These are phyloP conservation scores for Candida khao-thaluensis DNA, from an alignment of 805 yeast genomes.

Conservation along the genomic window DNA sequence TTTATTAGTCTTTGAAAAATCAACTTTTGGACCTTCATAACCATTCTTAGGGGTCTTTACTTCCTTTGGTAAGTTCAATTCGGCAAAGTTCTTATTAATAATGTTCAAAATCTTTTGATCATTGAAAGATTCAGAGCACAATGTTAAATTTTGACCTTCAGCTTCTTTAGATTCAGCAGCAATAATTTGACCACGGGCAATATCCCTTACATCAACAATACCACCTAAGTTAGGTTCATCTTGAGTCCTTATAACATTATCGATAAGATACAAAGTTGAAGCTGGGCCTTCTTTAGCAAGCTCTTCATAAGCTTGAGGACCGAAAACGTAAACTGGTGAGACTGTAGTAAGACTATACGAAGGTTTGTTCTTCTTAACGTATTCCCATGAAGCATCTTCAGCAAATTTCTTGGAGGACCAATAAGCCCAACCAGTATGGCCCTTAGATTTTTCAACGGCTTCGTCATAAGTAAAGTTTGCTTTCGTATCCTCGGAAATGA, in stretches of 20 bases:
- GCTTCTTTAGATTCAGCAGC: constrained; percentile 43
- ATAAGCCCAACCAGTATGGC: constrained; percentile 27
- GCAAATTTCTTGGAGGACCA: constrained; percentile 52
- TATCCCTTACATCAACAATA: constrained; percentile 59
- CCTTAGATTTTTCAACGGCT: too few species aligned
- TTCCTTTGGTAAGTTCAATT: neutral
- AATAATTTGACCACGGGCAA: constrained; percentile 55
- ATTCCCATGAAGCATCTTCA: constrained; percentile 57
- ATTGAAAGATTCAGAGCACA: constrained; percentile 16
- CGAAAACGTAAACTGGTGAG: neutral
- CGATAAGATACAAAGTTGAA: neutral
- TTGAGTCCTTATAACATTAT: neutral
- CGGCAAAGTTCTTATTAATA: constrained; percentile 18
- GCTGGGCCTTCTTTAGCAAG: constrained; percentile 20
- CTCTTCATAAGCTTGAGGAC: constrained; percentile 8
- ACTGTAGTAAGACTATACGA: constrained; percentile 29
- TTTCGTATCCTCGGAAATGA: neutral
- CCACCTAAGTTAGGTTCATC: neutral
- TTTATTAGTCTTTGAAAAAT: constrained; percentile 1
- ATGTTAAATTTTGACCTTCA: constrained; percentile 31
- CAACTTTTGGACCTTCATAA: neutral
- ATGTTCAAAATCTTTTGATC: constrained; percentile 20
- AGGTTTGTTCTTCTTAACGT: constrained; percentile 30
- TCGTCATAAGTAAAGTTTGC: too few species aligned
- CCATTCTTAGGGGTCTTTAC: neutral